Evolutionary conservation across 495 filamentous ascomycete species (phyloP).

Genomic region (Lophiotrema nucula): DNA sequence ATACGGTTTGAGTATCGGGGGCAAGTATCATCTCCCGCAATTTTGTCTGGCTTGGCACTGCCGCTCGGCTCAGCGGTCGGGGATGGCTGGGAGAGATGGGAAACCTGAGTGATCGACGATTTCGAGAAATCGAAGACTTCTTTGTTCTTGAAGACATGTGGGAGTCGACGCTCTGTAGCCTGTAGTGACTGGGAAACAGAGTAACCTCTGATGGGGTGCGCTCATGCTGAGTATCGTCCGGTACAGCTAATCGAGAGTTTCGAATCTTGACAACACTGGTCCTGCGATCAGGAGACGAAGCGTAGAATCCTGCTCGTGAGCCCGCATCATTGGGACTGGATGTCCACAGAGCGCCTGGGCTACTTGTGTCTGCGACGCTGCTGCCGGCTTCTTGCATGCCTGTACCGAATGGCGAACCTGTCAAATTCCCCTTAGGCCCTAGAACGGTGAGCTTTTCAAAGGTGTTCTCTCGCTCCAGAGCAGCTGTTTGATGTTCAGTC

Average conservation of each 20-base stretch:
- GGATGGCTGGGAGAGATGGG: no score
- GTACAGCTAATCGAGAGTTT: neutral
- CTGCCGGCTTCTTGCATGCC: slow-evolving; percentile 41
- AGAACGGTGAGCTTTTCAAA: slow-evolving; percentile 37
- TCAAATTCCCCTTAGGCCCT: slow-evolving; percentile 39
- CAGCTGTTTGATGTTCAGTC: neutral
- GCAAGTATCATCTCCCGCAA: slow-evolving; percentile 29
- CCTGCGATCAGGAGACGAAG: neutral
- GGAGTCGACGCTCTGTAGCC: neutral
- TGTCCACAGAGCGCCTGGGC: slow-evolving; percentile 29
- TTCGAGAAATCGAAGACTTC: no score
- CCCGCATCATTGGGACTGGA: slow-evolving; percentile 5
- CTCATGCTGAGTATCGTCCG: neutral
- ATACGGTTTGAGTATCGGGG: slow-evolving; percentile 6
- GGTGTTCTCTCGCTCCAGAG: slow-evolving; percentile 29
- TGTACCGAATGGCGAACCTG: slow-evolving; percentile 39
- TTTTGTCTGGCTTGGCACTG: slow-evolving; percentile 30
- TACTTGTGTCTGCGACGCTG: slow-evolving; percentile 41
- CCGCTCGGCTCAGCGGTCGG: slow-evolving; percentile 3
- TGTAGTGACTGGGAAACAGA: slow-evolving; percentile 7
- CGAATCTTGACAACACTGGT: neutral
- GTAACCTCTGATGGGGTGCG: slow-evolving; percentile 11
- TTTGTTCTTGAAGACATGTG: neutral
- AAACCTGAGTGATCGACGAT: neutral
- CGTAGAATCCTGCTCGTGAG: slow-evolving; percentile 2